Conservation (phyloP, 768 basidiomycete species). For the Tylopilus sp. region DNA sequence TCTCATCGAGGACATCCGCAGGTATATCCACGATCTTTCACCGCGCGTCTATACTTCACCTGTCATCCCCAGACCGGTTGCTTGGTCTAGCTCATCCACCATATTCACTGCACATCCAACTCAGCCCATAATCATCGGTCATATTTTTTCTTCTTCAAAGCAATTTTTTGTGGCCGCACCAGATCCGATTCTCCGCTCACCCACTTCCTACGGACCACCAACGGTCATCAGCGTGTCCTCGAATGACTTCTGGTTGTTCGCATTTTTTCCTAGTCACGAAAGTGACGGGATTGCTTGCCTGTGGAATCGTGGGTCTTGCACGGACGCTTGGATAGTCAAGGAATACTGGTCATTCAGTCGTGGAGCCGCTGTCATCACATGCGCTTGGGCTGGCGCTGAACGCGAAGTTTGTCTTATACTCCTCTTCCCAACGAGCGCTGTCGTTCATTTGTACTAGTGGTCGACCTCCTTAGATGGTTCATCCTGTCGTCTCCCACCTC, state of each 20-base stretch:
- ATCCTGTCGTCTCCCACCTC: slow-evolving; percentile 51
- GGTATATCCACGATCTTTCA: slow-evolving; percentile 35
- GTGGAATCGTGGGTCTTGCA: slow-evolving; percentile 56
- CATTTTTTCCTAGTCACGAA: slow-evolving; percentile 63
- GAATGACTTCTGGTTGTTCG: slow-evolving; percentile 63
- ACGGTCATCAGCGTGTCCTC: slow-evolving; percentile 59
- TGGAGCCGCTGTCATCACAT: slow-evolving; percentile 57
- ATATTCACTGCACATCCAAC: slow-evolving; percentile 68
- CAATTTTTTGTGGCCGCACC: slow-evolving; percentile 61
- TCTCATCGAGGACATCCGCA: slow-evolving; percentile 51
- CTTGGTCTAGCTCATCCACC: slow-evolving; percentile 67
- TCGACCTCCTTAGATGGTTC: slow-evolving; percentile 40
- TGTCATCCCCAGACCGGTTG: slow-evolving; percentile 49
- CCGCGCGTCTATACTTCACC: neutral
- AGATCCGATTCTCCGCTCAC: slow-evolving; percentile 41
- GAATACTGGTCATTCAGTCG: slow-evolving; percentile 53
- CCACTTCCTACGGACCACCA: slow-evolving; percentile 55
- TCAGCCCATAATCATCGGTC: slow-evolving; percentile 55
- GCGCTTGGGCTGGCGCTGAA: slow-evolving; percentile 55
- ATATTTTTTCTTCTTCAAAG: slow-evolving; percentile 67
- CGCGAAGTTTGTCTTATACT: slow-evolving; percentile 49
- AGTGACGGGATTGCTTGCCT: slow-evolving; percentile 60
- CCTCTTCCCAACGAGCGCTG: neutral
- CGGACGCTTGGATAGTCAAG: slow-evolving; percentile 60
- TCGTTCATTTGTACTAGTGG: slow-evolving; percentile 46